These are phyloP conservation scores for Jacaranda mimosifolia DNA, from an alignment of 257 asterid genomes.

Conservation along the genomic window DNA sequence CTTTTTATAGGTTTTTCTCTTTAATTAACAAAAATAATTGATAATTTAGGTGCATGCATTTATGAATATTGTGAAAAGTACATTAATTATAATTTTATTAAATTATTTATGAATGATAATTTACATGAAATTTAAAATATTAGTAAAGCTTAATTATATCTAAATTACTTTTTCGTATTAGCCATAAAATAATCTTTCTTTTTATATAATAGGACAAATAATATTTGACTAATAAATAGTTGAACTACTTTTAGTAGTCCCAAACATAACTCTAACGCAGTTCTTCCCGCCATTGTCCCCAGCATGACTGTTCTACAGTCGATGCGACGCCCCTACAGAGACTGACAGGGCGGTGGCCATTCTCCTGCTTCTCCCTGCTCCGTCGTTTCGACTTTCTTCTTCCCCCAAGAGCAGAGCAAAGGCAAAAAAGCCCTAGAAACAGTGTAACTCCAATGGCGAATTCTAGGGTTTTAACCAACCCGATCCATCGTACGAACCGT, in stretches of 20 bases:
- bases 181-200: too few relatives aligned
- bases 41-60: too few relatives aligned
- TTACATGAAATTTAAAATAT: too few relatives aligned
- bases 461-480: slow-evolving; percentile 54
- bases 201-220: too few relatives aligned
- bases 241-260: background rate
- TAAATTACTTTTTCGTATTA: too few relatives aligned
- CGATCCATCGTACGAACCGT: slow-evolving; percentile 40
- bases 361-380: slow-evolving; percentile 1
- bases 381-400: background rate
- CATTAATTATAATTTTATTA: too few relatives aligned
- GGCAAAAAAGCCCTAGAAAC: slow-evolving; percentile 13
- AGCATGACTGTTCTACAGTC: background rate
- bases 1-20: too few relatives aligned
- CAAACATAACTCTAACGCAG: slow-evolving; percentile 10
- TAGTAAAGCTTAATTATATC: too few relatives aligned
- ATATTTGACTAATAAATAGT: too few relatives aligned
- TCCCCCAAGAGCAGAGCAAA: background rate
- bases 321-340: slow-evolving; percentile 11
- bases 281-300: slow-evolving; percentile 40
- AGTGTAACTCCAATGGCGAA: slow-evolving; percentile 51
- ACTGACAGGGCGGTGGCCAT: background rate
- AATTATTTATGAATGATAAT: too few relatives aligned
- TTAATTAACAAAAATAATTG: too few relatives aligned
- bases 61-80: too few relatives aligned